phyloP scores from a whole-genome alignment of 306 rosid genomes.

The peach (Prunus persica) region DNA sequence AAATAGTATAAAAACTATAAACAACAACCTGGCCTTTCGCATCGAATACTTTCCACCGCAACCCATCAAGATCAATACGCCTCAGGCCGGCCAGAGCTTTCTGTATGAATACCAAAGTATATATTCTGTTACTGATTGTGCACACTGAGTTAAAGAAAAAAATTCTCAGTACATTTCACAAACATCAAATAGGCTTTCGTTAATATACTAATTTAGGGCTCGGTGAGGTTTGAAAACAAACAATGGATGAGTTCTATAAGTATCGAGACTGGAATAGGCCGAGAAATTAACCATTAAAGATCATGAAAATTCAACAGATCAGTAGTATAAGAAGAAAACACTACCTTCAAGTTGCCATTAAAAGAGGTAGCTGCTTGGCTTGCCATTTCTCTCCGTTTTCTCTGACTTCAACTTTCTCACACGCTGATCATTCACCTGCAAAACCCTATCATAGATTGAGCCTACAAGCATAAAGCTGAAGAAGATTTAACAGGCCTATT shows the following conservation, averaged over 20 bases:
- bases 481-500: background rate
- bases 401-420: slow-evolving; percentile 8
- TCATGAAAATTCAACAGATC: background rate
- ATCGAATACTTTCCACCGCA: slow-evolving; percentile 88
- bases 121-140: background rate
- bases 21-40: slow-evolving; percentile 82
- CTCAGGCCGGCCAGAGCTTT: slow-evolving; percentile 86
- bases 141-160: background rate
- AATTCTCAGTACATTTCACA: slow-evolving; percentile 18
- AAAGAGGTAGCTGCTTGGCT: slow-evolving; percentile 40
- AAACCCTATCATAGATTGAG: background rate
- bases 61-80: slow-evolving; percentile 84
- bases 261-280: background rate
- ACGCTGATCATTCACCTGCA: slow-evolving; percentile 1
- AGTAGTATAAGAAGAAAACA: background rate
- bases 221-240: background rate
- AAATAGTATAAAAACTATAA: background rate
- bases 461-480: background rate
- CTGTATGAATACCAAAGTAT: slow-evolving; percentile 30
- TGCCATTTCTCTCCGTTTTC: slow-evolving; percentile 34
- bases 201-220: background rate
- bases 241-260: background rate
- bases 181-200: slow-evolving; percentile 8
- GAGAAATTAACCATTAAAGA: background rate
- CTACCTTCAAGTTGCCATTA: slow-evolving; percentile 48